Conservation (phyloP, 164 flowering plant genomes). For the Vitis rupestris region DNA sequence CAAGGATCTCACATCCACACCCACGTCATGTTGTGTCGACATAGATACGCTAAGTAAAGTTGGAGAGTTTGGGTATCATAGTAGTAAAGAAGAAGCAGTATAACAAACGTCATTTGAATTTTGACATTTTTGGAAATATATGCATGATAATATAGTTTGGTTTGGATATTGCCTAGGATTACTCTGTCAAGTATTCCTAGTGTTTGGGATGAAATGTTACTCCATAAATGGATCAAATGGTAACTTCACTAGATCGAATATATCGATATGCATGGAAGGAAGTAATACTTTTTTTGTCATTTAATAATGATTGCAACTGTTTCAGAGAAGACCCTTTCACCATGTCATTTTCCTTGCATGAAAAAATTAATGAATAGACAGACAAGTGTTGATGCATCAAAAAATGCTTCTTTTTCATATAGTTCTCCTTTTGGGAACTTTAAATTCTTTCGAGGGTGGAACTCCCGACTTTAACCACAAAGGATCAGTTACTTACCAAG, state of each 20-base stretch:
- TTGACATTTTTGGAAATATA: too few species aligned
- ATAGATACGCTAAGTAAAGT: too few species aligned
- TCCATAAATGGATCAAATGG: background rate
- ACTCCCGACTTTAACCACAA: too few species aligned
- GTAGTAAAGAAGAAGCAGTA: too few species aligned
- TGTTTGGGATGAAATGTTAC: background rate
- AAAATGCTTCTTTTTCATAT: background rate
- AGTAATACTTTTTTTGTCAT: background rate
- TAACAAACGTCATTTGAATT: too few species aligned
- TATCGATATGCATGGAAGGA: constrained; percentile 4
- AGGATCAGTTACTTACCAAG: too few species aligned
- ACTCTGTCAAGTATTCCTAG: background rate
- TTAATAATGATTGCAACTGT: background rate
- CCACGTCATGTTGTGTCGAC: too few species aligned
- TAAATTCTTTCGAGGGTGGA: too few species aligned
- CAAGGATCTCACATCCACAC: too few species aligned
- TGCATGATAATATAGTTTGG: too few species aligned
- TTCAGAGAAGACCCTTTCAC: background rate
- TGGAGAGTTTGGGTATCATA: too few species aligned
- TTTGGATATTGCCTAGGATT: too few species aligned
- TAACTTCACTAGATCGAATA: background rate
- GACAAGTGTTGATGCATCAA: background rate
- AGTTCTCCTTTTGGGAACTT: background rate
- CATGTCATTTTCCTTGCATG: background rate
- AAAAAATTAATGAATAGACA: background rate